A percentile compares a stretch with the other conserved stretches of the same genome.
phyloP scores from a whole-genome alignment of 1,284 basidiomycete genomes.

The Fomitopsis pinicola region DNA sequence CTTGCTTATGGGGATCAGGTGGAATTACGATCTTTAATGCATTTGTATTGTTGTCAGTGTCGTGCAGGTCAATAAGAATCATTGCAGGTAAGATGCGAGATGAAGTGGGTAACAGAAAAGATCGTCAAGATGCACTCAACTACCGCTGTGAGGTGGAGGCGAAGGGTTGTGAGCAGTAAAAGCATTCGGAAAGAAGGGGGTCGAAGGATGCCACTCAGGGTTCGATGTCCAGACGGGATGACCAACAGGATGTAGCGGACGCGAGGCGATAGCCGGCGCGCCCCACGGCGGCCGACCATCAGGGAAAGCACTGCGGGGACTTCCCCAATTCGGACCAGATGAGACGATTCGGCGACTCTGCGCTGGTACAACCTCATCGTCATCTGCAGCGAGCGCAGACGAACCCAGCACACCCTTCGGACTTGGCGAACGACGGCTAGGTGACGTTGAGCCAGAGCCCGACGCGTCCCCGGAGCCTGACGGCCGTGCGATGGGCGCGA shows the following conservation, averaged over 20 bases:
- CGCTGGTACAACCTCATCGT: slow-evolving; percentile 68
- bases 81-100: slow-evolving; percentile 25
- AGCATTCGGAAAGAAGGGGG: slow-evolving; percentile 40
- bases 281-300: slow-evolving; percentile 41
- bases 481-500: slow-evolving; percentile 39
- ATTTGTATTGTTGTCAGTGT: slow-evolving; percentile 24
- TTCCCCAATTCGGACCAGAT: slow-evolving; percentile 42
- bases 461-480: slow-evolving; percentile 33
- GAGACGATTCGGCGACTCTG: slow-evolving; percentile 38
- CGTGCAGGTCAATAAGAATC: slow-evolving; percentile 24
- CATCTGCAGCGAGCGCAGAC: slow-evolving; percentile 70
- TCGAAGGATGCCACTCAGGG: slow-evolving; percentile 44
- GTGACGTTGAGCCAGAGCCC: slow-evolving; percentile 59
- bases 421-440: slow-evolving; percentile 61
- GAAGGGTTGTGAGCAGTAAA: slow-evolving; percentile 44
- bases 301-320: slow-evolving; percentile 32
- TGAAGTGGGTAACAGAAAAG: slow-evolving; percentile 14
- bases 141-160: slow-evolving; percentile 50
- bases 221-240: slow-evolving; percentile 37
- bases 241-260: slow-evolving; percentile 34
- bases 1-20: slow-evolving; percentile 10
- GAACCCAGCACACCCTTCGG: slow-evolving; percentile 73
- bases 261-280: slow-evolving; percentile 29
- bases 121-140: slow-evolving; percentile 32
- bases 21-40: slow-evolving; percentile 18